Conservation (phyloP, 73 alveolate genomes). For the Tetrahymena malaccensis region DNA sequence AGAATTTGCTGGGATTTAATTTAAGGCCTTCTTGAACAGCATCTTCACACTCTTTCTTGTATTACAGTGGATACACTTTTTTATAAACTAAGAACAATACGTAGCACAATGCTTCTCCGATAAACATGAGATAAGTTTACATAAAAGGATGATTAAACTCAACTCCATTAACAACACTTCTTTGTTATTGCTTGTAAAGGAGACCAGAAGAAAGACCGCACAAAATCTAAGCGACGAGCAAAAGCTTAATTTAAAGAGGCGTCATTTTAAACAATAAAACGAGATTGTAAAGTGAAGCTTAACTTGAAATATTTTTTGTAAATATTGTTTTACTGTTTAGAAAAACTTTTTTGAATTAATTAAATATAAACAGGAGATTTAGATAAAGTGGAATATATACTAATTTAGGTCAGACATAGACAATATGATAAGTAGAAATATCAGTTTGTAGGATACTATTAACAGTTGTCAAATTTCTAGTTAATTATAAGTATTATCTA, state of each 20-base stretch:
- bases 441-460: not conserved
- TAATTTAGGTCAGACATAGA: not conserved
- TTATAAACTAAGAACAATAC: slow-evolving; percentile 9
- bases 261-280: not conserved
- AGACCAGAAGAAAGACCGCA: not conserved
- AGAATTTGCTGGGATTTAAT: slow-evolving; percentile 5
- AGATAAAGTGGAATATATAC: not conserved
- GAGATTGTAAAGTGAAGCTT: not conserved
- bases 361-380: not conserved
- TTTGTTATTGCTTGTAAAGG: slow-evolving; percentile 11
- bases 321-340: not conserved
- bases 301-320: not conserved
- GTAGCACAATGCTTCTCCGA: slow-evolving; percentile 55
- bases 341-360: not conserved
- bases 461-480: not conserved
- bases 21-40: not conserved
- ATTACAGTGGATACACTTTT: not conserved
- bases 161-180: slow-evolving; percentile 14
- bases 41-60: slow-evolving; percentile 10
- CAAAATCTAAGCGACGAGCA: not conserved
- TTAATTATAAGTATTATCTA: not conserved
- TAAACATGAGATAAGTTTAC: slow-evolving; percentile 48
- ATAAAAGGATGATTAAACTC: slow-evolving; percentile 61
- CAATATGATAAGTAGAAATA: not conserved
- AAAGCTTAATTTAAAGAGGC: not conserved